phyloP scores from a whole-genome alignment of 257 asterid species.

The Solanum pinnatisectum region DNA sequence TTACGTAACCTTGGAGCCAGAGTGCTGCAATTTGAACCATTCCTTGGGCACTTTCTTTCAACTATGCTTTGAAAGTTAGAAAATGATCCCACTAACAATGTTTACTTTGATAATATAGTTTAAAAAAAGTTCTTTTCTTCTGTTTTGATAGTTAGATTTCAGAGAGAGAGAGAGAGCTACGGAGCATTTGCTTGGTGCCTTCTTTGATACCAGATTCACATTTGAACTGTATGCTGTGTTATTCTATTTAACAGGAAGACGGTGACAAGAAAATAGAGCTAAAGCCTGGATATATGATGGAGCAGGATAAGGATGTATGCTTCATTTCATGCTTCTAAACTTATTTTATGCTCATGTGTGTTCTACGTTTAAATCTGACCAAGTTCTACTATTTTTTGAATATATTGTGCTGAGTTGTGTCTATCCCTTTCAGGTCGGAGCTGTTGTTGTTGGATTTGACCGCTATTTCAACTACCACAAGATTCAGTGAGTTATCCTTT shows the following conservation, averaged over 20 bases:
- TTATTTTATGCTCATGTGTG: not conserved
- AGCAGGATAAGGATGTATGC: slow-evolving; percentile 83
- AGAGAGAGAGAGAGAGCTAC: not conserved
- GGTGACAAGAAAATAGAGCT: slow-evolving; percentile 89
- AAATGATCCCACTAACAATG: not conserved
- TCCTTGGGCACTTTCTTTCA: not conserved
- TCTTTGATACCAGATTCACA: not conserved
- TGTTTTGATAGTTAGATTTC: not conserved
- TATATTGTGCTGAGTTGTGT: not conserved
- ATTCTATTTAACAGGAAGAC: slow-evolving; percentile 49
- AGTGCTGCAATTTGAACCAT: not conserved
- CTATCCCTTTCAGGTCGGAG: slow-evolving; percentile 64
- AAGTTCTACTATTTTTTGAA: not conserved
- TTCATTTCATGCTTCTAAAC: slow-evolving; percentile 4
- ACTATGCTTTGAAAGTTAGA: not conserved
- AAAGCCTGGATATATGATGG: slow-evolving; percentile 90
- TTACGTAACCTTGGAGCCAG: not conserved
- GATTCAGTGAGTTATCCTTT: slow-evolving; percentile 65
- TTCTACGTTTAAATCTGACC: not conserved
- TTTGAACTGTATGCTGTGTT: not conserved
- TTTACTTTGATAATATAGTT: not conserved
- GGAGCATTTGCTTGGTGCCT: not conserved
- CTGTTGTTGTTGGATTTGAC: slow-evolving; percentile 96
- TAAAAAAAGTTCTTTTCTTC: not conserved
- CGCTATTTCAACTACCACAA: slow-evolving; percentile 96